Evolutionary conservation across 306 rosid genomes (phyloP).

Genomic region (Ormosia semicastrata): DNA sequence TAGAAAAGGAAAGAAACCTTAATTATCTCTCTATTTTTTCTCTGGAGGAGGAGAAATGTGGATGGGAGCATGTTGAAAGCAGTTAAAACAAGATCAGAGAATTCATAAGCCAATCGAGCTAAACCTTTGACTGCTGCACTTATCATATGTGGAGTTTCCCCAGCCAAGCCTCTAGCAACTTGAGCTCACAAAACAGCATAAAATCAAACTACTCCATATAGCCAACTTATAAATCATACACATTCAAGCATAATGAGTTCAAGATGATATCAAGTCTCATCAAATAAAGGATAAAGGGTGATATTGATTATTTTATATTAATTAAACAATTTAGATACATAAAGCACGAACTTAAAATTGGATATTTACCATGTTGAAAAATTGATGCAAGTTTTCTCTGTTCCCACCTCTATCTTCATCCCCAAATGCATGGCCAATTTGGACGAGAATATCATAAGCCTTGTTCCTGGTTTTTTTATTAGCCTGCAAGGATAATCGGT

Average conservation of each 20-base stretch:
- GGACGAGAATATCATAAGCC: conserved; percentile 90
- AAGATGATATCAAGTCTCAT: conserved; percentile 11
- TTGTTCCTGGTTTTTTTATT: conserved; percentile 90
- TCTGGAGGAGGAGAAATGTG: conserved; percentile 59
- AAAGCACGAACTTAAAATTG: not conserved
- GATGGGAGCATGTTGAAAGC: conserved; percentile 72
- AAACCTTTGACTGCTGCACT: conserved; percentile 91
- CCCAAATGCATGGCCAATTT: conserved; percentile 82
- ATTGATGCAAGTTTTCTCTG: conserved; percentile 51
- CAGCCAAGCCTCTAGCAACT: conserved; percentile 78
- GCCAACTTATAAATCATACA: not conserved
- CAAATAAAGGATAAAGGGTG: not conserved
- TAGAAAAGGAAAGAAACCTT: conserved; percentile 50
- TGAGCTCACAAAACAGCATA: conserved; percentile 29
- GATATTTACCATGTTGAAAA: conserved; percentile 68
- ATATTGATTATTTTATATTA: not conserved
- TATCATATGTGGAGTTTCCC: conserved; percentile 89
- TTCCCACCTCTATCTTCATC: conserved; percentile 80
- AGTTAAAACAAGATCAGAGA: conserved; percentile 75
- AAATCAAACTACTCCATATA: not conserved
- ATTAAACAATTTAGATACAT: not conserved
- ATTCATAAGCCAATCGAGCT: conserved; percentile 95
- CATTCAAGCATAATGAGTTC: not conserved
- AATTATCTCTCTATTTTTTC: conserved; percentile 72
- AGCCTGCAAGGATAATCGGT: conserved; percentile 50